Evolutionary conservation across 2,329 filamentous ascomycete species (phyloP).

Genomic region (Ascosphaera acerosa): DNA sequence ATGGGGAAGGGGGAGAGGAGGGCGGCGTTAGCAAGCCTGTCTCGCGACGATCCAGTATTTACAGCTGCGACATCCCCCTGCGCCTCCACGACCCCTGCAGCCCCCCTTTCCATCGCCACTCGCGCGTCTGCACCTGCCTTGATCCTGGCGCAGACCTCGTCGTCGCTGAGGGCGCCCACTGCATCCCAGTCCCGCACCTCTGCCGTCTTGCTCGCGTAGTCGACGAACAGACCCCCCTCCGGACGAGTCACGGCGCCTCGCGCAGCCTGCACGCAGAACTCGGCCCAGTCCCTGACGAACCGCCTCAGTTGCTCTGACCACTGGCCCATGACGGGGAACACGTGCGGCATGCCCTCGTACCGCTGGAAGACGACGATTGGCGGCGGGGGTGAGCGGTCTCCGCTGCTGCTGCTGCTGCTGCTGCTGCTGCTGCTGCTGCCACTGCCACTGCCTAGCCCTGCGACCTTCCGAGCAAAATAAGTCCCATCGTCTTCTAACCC

Average conservation of each 20-base stretch:
- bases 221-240: slow-evolving; percentile 10
- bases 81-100: slow-evolving; percentile 11
- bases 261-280: slow-evolving; percentile 23
- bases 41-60: slow-evolving; percentile 4
- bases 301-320: slow-evolving; percentile 21
- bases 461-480: slow-evolving; percentile 16
- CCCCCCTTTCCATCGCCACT: slow-evolving; percentile 12
- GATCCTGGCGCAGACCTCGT: slow-evolving; percentile 13
- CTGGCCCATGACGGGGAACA: slow-evolving; percentile 31
- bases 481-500: slow-evolving; percentile 17
- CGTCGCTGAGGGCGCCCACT: slow-evolving; percentile 12
- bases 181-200: slow-evolving; percentile 13
- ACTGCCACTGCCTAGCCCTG: slow-evolving; percentile 14
- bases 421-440: too few relatives aligned
- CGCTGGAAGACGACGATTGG: slow-evolving; percentile 15
- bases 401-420: too few relatives aligned
- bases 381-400: too few relatives aligned
- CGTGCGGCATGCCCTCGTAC: slow-evolving; percentile 23
- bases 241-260: slow-evolving; percentile 9
- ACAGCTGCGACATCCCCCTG: slow-evolving; percentile 11
- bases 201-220: slow-evolving; percentile 9
- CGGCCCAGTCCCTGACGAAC: slow-evolving; percentile 30
- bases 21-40: too few relatives aligned
- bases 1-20: too few relatives aligned
- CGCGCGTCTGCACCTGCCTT: slow-evolving; percentile 11